A percentile compares a stretch with the other conserved stretches of the same genome.
phyloP scores from a whole-genome alignment of 371 early-diverging fungal species.

The Capniomyces stellatus region DNA sequence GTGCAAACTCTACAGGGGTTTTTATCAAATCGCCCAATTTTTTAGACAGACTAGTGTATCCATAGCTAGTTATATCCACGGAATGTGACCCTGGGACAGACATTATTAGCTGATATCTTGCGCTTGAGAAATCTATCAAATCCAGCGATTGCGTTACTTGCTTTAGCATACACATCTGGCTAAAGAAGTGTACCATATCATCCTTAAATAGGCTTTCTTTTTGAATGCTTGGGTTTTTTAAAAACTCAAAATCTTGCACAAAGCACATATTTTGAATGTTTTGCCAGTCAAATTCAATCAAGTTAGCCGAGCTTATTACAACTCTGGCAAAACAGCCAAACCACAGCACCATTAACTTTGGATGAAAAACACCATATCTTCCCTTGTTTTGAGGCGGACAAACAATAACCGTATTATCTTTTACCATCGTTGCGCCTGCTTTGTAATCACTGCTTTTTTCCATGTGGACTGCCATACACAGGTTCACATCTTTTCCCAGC shows the following conservation, averaged over 20 bases:
- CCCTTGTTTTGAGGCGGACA: slow-evolving; percentile 8
- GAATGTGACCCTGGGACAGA: slow-evolving; percentile 7
- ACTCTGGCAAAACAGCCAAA: slow-evolving; percentile 12
- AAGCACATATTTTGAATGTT: slow-evolving; percentile 15
- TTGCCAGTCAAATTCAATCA: slow-evolving; percentile 16
- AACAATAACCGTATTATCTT: slow-evolving; percentile 9
- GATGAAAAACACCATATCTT: slow-evolving; percentile 18
- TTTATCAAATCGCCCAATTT: not conserved
- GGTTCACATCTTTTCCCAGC: not conserved
- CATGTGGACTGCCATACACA: slow-evolving; percentile 4
- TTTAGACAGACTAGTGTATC: not conserved
- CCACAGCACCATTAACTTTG: slow-evolving; percentile 18
- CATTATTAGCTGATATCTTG: slow-evolving; percentile 7
- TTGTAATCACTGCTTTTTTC: slow-evolving; percentile 5
- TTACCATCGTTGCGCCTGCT: not conserved
- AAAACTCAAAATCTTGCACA: slow-evolving; percentile 17
- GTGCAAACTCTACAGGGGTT: not conserved
- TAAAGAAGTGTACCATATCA: slow-evolving; percentile 4
- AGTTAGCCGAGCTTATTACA: slow-evolving; percentile 17
- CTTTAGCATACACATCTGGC: slow-evolving; percentile 10
- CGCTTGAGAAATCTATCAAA: slow-evolving; percentile 7
- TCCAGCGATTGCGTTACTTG: slow-evolving; percentile 6
- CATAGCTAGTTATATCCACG: slow-evolving; percentile 7
- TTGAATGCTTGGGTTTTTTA: not conserved
- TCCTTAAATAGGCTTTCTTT: not conserved